Conservation (phyloP, 2,329 filamentous ascomycete genomes). For the Xylariaceae sp. region DNA sequence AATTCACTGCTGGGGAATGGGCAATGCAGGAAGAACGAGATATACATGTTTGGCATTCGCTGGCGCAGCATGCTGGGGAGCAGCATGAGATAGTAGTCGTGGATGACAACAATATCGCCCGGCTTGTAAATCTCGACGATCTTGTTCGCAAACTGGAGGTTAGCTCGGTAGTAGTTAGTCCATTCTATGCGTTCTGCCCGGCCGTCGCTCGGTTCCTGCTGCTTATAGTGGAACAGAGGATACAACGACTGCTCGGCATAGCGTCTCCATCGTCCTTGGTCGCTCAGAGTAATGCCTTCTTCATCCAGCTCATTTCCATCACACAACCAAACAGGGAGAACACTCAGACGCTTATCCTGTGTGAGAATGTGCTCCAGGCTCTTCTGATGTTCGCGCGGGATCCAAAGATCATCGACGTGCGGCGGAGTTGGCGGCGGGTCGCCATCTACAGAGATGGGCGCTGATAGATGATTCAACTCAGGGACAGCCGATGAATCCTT, state of each 20-base stretch:
- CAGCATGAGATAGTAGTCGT: slow-evolving; percentile 90
- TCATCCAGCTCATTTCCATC: slow-evolving; percentile 65
- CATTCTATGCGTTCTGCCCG: slow-evolving; percentile 76
- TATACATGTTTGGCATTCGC: slow-evolving; percentile 80
- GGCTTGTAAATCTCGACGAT: slow-evolving; percentile 87
- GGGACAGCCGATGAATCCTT: slow-evolving; percentile 46
- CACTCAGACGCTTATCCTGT: slow-evolving; percentile 68
- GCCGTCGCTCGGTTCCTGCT: slow-evolving; percentile 83
- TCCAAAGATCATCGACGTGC: slow-evolving; percentile 61
- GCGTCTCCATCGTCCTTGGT: slow-evolving; percentile 80
- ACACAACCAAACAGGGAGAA: slow-evolving; percentile 82
- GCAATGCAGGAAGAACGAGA: slow-evolving; percentile 89
- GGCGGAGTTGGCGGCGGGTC: slow-evolving; percentile 52
- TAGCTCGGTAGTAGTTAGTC: slow-evolving; percentile 91
- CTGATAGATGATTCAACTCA: slow-evolving; percentile 68
- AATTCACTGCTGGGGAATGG: slow-evolving; percentile 97
- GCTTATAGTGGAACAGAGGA: slow-evolving; percentile 92
- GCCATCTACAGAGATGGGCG: slow-evolving; percentile 69
- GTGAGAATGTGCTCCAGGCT: slow-evolving; percentile 69
- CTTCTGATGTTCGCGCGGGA: slow-evolving; percentile 64
- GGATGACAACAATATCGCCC: slow-evolving; percentile 85
- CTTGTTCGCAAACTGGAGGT: slow-evolving; percentile 83
- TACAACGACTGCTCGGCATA: slow-evolving; percentile 92
- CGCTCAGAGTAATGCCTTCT: slow-evolving; percentile 68
- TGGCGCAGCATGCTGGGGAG: slow-evolving; percentile 85